Evolutionary conservation across 2,329 filamentous ascomycete genomes (phyloP).

Genomic region (Metarhizium rileyi): DNA sequence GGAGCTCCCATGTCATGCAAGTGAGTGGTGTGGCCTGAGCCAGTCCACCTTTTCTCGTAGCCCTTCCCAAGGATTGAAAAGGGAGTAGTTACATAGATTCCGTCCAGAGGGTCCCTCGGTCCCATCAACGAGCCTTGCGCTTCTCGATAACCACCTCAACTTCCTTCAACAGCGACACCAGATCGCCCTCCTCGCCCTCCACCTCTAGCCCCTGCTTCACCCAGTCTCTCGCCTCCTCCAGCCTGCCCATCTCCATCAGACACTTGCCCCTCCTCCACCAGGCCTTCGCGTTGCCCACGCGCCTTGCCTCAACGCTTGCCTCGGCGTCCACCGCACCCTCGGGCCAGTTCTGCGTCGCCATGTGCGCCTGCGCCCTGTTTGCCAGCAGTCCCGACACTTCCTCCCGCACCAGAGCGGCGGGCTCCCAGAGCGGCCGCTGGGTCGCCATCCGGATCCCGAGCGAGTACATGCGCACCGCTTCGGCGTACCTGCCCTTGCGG

Average conservation of each 20-base stretch:
- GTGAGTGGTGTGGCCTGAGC: no score
- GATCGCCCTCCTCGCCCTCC: slow-evolving; percentile 60
- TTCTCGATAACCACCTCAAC: slow-evolving; percentile 39
- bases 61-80: no score
- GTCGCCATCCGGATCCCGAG: slow-evolving; percentile 88
- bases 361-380: slow-evolving; percentile 84
- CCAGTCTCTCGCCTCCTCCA: slow-evolving; percentile 75
- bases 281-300: slow-evolving; percentile 80
- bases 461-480: slow-evolving; percentile 73
- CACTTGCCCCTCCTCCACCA: slow-evolving; percentile 88
- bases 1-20: no score
- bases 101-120: background rate
- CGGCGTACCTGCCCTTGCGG: slow-evolving; percentile 63
- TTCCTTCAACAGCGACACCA: slow-evolving; percentile 55
- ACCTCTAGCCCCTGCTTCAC: slow-evolving; percentile 70
- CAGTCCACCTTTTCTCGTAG: no score
- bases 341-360: slow-evolving; percentile 72
- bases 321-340: slow-evolving; percentile 84
- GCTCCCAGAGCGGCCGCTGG: slow-evolving; percentile 78
- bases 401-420: slow-evolving; percentile 70
- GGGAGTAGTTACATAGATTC: no score
- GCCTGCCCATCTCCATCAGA: slow-evolving; percentile 79
- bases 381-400: slow-evolving; percentile 72
- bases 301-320: slow-evolving; percentile 78
- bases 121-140: slow-evolving; percentile 20